Evolutionary conservation across 129 eudicot genomes (phyloP), one percentile per base, ranked within the genome.

Genomic region (Centrapalus pauciflorus): DNA sequence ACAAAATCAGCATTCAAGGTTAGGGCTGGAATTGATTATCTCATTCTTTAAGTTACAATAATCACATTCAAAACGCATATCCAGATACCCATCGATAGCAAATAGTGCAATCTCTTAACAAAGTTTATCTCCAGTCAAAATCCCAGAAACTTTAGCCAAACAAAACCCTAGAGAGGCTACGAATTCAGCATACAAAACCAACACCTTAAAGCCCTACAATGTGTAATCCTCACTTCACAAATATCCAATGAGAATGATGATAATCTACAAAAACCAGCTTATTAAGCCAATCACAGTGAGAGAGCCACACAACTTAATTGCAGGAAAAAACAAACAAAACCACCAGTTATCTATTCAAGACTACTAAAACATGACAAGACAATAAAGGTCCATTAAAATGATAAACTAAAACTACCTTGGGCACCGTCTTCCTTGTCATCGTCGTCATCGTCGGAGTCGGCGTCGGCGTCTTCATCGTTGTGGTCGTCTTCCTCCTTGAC

Each of bases 401-500:
- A 12, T 37, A 3, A 29, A 7, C 28, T 28, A 57, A 71, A 69
- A 14, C 12, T 55, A 80, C 85, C 82, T 76, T 32, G 34, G 0
- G 64, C 20, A 29, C 49, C 79, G 17, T 80, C 81, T 60, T 80
- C 81, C 75, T 79, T 75, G 33, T 72, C 81, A 56, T 77, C 82
- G 13, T 81, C 80, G 5, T 73, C 83, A 20, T 81, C 86, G 40
- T 81, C 86, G 5, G 82, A 77, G 38, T 78, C 81, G 26, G 49
- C 72, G 23, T 76, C 96, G 20, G 46, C 84, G 61, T 84, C 97
- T 19, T 84, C 90, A 3, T 90, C 93, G 21, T 90, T 82, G 38
- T 86, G 87, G 72, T 86, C 95, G 11, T 86, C 95, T 76, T 90
- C 96, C 10, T 87, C 97, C 75, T 90, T 87, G 40, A 90, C 88